These are phyloP conservation scores for Penicillium alfredii DNA, from an alignment of 495 filamentous ascomycete species.

Conservation along the genomic window DNA sequence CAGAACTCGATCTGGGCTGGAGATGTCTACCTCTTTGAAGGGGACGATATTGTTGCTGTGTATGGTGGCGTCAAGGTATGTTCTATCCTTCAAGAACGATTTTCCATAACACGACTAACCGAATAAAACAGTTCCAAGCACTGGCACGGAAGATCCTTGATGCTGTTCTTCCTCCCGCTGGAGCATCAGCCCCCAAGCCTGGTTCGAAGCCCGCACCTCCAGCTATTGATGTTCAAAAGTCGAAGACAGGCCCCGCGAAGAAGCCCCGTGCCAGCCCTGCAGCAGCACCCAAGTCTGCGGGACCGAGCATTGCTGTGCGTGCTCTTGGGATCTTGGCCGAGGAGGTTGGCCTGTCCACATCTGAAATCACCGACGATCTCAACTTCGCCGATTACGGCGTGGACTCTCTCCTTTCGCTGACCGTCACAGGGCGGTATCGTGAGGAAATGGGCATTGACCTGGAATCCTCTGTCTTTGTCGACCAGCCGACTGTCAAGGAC, in stretches of 20 bases:
- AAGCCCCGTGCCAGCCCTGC: constrained; percentile 18
- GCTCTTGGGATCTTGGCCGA: constrained; percentile 60
- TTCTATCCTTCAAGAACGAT: not conserved
- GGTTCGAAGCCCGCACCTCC: constrained; percentile 30
- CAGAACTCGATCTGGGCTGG: constrained; percentile 42
- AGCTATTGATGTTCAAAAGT: constrained; percentile 31
- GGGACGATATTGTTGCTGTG: constrained; percentile 56
- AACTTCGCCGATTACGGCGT: constrained; percentile 49
- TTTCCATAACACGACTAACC: constrained; percentile 21
- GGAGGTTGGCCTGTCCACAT: constrained; percentile 57
- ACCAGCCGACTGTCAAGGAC: constrained; percentile 52
- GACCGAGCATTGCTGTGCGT: constrained; percentile 23
- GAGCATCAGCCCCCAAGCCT: constrained; percentile 24
- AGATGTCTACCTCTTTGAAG: constrained; percentile 50
- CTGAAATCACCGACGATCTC: constrained; percentile 51
- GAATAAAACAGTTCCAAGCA: constrained; percentile 49
- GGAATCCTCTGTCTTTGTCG: constrained; percentile 51
- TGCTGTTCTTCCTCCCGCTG: constrained; percentile 55
- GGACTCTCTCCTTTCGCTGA: constrained; percentile 48
- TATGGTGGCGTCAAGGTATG: constrained; percentile 60
- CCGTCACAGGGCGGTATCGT: constrained; percentile 41
- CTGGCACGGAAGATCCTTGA: constrained; percentile 64
- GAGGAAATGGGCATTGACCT: constrained; percentile 48
- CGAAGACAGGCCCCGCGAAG: constrained; percentile 30
- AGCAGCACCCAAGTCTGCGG: constrained; percentile 22